These are phyloP conservation scores for Fusarium luffae DNA, from an alignment of 2,329 filamentous ascomycete genomes.

Conservation along the genomic window DNA sequence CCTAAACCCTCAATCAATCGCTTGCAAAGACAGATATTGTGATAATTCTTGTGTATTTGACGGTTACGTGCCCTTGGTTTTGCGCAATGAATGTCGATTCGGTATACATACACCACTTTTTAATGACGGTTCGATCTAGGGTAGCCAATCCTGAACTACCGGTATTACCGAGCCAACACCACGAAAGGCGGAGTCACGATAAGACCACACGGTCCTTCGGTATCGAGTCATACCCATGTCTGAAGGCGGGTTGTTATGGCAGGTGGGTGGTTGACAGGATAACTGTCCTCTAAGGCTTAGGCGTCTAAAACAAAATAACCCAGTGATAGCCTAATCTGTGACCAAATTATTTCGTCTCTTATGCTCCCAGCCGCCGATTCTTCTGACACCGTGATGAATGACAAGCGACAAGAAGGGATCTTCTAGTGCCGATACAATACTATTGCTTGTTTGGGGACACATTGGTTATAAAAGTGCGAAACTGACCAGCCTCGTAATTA, in stretches of 20 bases:
- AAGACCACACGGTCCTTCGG: conserved; percentile 18
- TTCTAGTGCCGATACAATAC: background rate
- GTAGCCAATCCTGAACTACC: background rate
- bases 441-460: background rate
- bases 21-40: background rate
- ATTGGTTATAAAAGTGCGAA: conserved; percentile 1
- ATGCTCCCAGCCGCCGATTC: too few species aligned
- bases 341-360: too few species aligned
- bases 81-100: background rate
- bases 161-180: conserved; percentile 12
- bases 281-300: background rate
- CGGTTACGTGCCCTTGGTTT: background rate
- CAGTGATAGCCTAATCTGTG: too few species aligned
- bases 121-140: background rate
- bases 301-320: too few species aligned
- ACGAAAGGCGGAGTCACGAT: conserved; percentile 32
- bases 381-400: too few species aligned
- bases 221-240: conserved; percentile 7
- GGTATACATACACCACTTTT: background rate
- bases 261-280: background rate
- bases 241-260: background rate
- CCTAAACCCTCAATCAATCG: background rate
- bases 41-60: background rate
- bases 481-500: conserved; percentile 4
- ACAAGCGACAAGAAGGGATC: background rate